Base-by-base conservation (phyloP, 2,329 filamentous ascomycete species). In the Gremmenia infestans region DNA sequence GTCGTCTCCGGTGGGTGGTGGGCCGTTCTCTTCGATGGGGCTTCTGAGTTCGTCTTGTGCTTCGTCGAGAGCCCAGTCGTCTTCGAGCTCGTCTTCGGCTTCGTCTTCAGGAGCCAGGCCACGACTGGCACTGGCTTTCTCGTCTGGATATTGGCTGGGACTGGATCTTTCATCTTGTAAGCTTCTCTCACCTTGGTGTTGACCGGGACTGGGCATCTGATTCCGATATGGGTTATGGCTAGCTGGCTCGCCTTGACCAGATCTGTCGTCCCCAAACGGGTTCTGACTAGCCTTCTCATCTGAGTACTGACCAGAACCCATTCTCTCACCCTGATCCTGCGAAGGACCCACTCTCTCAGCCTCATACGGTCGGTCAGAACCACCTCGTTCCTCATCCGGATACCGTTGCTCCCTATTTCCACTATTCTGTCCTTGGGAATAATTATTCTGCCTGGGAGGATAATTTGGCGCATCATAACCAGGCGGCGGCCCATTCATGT, bases 41-140 rank as follows among this genome's bases (percentile, higher is more conserved):
- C 50, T 19, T 32, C 39, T 15, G 22, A 57, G 39, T 28, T 50
- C 40, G 46, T 57, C 50, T 25, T 57, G 55, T 12, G 55, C 55
- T 36, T 57, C 55, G 28, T 57, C 55, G 7, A 57, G 55, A 17
- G 52, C 50, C 55, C 55, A 57, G n/a, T 17, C 17, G 12, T 45
- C 42, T 19, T 45, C 42, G 12, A 45, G 42, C 4, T 45, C 42
- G 22, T 23, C 19, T 47, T 57, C 42, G n/a, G 42, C 54, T 36
- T 56, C 49, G 11, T 56, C 54, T 12, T 45, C 11, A 12, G 15
- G 15, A 8, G 22, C 42, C 19, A 45, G 42, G 11, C 42, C 19
- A 11, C 42, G 42, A 45, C n/a, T 45, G 2, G 17, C 11, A 25
- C 7, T 11, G 17, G 8, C 11, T 23, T 45, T 45, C 42, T 17